Conservation (phyloP, 495 filamentous ascomycete genomes). For the Lasiosphaeria hispida region DNA sequence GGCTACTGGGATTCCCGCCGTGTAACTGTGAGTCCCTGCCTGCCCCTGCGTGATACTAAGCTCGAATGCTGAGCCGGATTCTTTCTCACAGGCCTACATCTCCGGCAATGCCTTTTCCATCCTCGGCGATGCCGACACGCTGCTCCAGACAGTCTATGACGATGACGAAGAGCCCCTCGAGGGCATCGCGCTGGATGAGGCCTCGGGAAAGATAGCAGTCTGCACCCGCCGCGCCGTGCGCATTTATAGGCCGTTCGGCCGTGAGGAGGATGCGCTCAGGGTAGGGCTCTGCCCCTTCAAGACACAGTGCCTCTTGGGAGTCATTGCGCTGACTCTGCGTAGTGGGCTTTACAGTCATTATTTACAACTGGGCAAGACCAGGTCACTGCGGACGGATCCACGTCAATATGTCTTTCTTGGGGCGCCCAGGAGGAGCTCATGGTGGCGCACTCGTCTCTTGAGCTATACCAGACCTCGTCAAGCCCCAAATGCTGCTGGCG, state of each 20-base stretch:
- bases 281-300: constrained; percentile 33
- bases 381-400: constrained; percentile 17
- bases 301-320: constrained; percentile 46
- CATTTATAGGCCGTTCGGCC: constrained; percentile 75
- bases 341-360: constrained; percentile 51
- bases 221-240: constrained; percentile 63
- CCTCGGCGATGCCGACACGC: constrained; percentile 66
- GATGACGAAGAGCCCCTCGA: constrained; percentile 70
- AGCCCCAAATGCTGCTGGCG: constrained; percentile 64
- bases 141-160: constrained; percentile 89
- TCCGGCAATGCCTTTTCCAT: constrained; percentile 84
- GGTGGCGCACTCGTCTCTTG: constrained; percentile 66
- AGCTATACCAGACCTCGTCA: constrained; percentile 64
- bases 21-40: constrained; percentile 60
- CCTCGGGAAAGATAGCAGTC: constrained; percentile 80
- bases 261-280: constrained; percentile 65
- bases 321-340: constrained; percentile 22
- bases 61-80: background rate
- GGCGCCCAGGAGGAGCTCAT: constrained; percentile 79
- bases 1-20: constrained; percentile 78
- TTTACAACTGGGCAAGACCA: constrained; percentile 38
- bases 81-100: constrained; percentile 67
- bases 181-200: constrained; percentile 73
- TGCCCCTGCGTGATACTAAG: background rate
- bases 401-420: constrained; percentile 75